phyloP scores from a whole-genome alignment of 352 stramenopile genomes.

The Thalassiosira hispida region DNA sequence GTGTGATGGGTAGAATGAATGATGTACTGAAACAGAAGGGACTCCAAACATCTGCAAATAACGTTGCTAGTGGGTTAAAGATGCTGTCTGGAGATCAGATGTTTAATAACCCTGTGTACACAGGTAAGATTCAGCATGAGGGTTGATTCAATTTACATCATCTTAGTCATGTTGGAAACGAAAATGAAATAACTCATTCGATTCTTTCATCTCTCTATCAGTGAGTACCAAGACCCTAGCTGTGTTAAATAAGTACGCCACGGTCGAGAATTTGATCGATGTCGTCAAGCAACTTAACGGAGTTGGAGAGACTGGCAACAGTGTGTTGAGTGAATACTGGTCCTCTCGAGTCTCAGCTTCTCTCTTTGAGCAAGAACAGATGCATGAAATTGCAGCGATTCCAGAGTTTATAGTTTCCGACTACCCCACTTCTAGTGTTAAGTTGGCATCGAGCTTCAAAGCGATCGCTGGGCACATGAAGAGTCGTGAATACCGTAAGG shows the following conservation, averaged over 20 bases:
- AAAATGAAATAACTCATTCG: background rate
- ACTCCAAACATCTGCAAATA: conserved; percentile 27
- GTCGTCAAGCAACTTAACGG: conserved; percentile 69
- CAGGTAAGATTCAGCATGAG: conserved; percentile 1
- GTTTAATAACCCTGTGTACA: conserved; percentile 6
- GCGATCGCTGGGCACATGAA: conserved; percentile 67
- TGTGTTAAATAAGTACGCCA: conserved; percentile 33
- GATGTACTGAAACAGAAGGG: conserved; percentile 32
- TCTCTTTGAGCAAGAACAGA: conserved; percentile 43
- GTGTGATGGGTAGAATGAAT: conserved; percentile 21
- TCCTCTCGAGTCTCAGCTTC: conserved; percentile 23
- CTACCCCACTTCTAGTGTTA: conserved; percentile 8
- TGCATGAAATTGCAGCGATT: conserved; percentile 22
- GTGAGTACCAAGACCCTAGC: conserved; percentile 3
- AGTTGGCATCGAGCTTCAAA: conserved; percentile 26
- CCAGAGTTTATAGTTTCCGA: conserved; percentile 22
- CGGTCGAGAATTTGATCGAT: conserved; percentile 57
- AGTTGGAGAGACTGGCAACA: conserved; percentile 51
- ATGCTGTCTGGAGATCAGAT: conserved; percentile 11
- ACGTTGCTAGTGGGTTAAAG: background rate
- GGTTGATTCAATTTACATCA: conserved; percentile 3
- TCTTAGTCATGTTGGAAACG: background rate
- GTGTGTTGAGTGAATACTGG: conserved; percentile 50
- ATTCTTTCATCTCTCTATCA: background rate
- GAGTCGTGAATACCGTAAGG: conserved; percentile 45